Percentiles rank a stretch among this genome's conserved stretches.
These are phyloP conservation scores for Daldinia vernicosa DNA, from an alignment of 495 filamentous ascomycete species.

Conservation along the genomic window DNA sequence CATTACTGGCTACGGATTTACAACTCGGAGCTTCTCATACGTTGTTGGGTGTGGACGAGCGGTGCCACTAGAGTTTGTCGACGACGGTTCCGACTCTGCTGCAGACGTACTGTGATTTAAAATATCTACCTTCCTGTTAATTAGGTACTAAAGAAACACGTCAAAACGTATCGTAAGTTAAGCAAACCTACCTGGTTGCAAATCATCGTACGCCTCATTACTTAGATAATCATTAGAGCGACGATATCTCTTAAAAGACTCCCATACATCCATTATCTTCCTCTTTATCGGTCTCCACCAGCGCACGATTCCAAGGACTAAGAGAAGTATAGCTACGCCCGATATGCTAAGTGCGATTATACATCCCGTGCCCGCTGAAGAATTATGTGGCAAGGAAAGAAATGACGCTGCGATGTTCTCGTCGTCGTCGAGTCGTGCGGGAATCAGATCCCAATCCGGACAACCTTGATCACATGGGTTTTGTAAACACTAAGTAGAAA, in stretches of 20 bases:
- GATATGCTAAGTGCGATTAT: conserved; percentile 23
- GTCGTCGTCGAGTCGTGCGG: conserved; percentile 28
- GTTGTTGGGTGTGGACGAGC: neutral
- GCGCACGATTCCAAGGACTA: conserved; percentile 12
- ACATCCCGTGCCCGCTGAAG: conserved; percentile 4
- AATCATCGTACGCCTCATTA: neutral
- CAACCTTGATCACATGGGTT: conserved; percentile 47
- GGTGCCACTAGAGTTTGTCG: neutral
- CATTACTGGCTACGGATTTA: neutral
- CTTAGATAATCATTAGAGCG: neutral
- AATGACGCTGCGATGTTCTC: conserved; percentile 16
- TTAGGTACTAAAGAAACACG: neutral
- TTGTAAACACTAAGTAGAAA: conserved; percentile 26
- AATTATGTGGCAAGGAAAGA: neutral
- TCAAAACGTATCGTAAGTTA: neutral
- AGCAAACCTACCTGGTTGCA: neutral
- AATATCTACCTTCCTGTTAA: neutral
- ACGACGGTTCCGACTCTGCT: neutral
- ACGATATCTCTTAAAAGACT: neutral
- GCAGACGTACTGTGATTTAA: neutral
- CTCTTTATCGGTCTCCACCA: conserved; percentile 10
- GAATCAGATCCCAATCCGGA: conserved; percentile 31
- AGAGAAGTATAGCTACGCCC: conserved; percentile 23
- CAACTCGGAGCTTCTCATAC: neutral
- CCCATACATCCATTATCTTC: neutral